Evolutionary conservation across 768 basidiomycete species (phyloP).

Genomic region (Podaxis pistillaris): DNA sequence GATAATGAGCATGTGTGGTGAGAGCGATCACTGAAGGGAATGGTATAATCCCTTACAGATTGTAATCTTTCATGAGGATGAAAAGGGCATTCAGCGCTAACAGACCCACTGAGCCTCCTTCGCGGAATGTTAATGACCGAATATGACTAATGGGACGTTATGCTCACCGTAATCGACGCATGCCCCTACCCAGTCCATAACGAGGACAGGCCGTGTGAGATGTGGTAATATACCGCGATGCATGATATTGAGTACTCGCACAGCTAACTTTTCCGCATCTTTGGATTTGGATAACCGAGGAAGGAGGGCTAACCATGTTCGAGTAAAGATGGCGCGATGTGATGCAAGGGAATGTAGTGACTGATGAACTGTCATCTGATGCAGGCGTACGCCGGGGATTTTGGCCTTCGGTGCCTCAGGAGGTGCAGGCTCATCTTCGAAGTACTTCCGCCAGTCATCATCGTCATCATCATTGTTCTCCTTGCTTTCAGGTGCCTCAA

Average conservation of each 20-base stretch:
- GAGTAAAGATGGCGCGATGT: conserved; percentile 79
- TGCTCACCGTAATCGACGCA: conserved; percentile 77
- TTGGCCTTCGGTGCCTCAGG: conserved; percentile 34
- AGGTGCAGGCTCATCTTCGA: conserved; percentile 57
- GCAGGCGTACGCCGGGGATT: conserved; percentile 45
- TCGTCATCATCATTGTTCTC: conserved; percentile 32
- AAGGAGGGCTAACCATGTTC: conserved; percentile 75
- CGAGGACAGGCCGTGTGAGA: conserved; percentile 68
- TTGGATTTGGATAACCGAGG: conserved; percentile 48
- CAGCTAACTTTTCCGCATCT: conserved; percentile 39
- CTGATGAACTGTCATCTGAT: conserved; percentile 72
- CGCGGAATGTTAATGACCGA: conserved; percentile 1
- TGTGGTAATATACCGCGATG: conserved; percentile 84
- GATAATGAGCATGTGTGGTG: conserved; percentile 13
- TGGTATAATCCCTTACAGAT: conserved; percentile 53
- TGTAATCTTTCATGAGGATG: conserved; percentile 88
- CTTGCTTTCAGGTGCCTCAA: conserved; percentile 29
- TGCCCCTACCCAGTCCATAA: conserved; percentile 91
- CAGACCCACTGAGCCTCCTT: conserved; percentile 83
- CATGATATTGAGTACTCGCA: conserved; percentile 71
- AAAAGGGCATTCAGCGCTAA: conserved; percentile 91
- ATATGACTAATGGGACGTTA: neutral
- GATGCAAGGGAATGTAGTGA: conserved; percentile 74
- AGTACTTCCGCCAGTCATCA: conserved; percentile 83
- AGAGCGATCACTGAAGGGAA: neutral